A percentile compares a stretch with the other conserved stretches of the same genome.
Conservation (phyloP, 2,329 filamentous ascomycete genomes). For the Aotearoamyces nothofagi region DNA sequence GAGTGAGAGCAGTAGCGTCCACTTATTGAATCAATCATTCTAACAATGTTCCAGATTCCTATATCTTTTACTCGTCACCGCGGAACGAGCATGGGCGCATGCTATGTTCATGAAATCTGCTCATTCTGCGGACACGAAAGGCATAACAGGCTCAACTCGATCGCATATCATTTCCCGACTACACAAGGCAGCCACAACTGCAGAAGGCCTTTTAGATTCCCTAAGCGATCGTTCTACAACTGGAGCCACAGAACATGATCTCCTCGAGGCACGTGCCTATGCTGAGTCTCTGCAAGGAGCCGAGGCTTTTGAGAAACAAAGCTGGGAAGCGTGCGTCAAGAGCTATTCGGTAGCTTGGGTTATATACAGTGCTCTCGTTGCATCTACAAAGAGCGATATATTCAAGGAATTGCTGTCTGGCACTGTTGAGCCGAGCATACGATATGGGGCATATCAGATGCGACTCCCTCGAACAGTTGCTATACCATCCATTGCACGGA, state of each 20-base stretch:
- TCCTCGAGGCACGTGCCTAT: conserved; percentile 81
- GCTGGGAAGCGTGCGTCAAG: conserved; percentile 65
- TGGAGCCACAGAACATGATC: conserved; percentile 51
- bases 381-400: conserved; percentile 53
- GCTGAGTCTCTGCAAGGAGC: conserved; percentile 61
- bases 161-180: conserved; percentile 82
- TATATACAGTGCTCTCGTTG: conserved; percentile 65
- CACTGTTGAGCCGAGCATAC: conserved; percentile 83
- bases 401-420: conserved; percentile 77
- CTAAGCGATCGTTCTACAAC: conserved; percentile 48
- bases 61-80: conserved; percentile 65
- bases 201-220: conserved; percentile 49
- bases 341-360: conserved; percentile 65
- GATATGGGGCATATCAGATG: conserved; percentile 87
- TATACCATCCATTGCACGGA: conserved; percentile 62
- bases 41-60: conserved; percentile 40
- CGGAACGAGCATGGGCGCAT: conserved; percentile 88
- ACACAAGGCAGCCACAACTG: conserved; percentile 60
- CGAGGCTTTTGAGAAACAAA: conserved; percentile 72
- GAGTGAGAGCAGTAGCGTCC: conserved; percentile 39
- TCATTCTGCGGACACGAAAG: conserved; percentile 66
- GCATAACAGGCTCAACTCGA: conserved; percentile 63
- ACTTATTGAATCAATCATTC: conserved; percentile 2
- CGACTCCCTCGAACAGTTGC: conserved; percentile 76
- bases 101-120: conserved; percentile 87